Base-by-base conservation (phyloP, 139 green algal genomes). In the Pleodorina starrii region DNA sequence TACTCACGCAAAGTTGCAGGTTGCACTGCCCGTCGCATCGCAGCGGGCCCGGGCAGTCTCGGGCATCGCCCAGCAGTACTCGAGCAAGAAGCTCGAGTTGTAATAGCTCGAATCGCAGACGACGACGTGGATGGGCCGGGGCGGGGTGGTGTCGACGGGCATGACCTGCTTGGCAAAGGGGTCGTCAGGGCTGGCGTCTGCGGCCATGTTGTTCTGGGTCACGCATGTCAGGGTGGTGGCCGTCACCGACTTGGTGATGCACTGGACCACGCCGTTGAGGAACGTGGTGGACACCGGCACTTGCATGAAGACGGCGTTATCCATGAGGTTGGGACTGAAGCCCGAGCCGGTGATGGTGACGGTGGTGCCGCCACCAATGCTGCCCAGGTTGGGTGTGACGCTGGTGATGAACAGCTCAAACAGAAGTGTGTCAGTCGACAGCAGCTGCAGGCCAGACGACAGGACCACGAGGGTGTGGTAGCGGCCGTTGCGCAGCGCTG, bases 211-310 rank as follows among this genome's bases (percentile, higher is more conserved):
- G 2, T 82, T 19, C 12, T 79, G 59, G 7, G 89, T 92, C 38
- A 42, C 29, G 89, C 83, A 89, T 0, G 23, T 66, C 0, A 92
- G 46, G 6, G 27, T 14, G 16, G 43, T 92, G 14, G 60, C 29
- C 32, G 46, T 92, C 2, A 50, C 89, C 9, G 25, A 36, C 0
- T 44, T n/a, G 0, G 77, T 46, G 27, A 68, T 40, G 78, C 89
- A 92, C n/a, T 76, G 48, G 23, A 90, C 40, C 0, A 87, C 44
- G 51, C 89, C 89, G 80, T 92, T 92, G 29, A 87, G 89, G 50
- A 90, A 92, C 29, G 74, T 87, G 35, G 83, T 87, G 46, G 79
- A 90, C 14, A 84, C 38, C 19, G 85, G 86, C 35, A 93, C 86
- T 2, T 17, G 42, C 6, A 93, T 48, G 43, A 85, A 72, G 32